A percentile compares a stretch with the other conserved stretches of the same genome.
Conservation (phyloP, 1,284 basidiomycete species). For the Lignosus rhinocerotis region DNA sequence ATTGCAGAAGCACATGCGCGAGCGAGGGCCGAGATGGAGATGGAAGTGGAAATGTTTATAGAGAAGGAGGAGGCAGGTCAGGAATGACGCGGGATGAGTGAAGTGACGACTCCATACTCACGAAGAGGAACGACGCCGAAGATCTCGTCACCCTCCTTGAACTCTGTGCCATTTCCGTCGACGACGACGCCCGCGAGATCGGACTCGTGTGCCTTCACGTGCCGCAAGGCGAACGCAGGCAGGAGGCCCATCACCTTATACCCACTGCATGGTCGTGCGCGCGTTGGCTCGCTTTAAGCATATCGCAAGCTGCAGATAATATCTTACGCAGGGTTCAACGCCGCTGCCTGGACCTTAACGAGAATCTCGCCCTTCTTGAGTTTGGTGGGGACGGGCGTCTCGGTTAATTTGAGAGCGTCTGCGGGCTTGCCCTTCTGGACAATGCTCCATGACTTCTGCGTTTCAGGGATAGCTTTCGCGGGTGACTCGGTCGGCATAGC, state of each 20-base stretch:
- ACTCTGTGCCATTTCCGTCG: constrained; percentile 51
- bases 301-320: background rate
- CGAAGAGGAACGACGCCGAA: constrained; percentile 51
- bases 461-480: constrained; percentile 4
- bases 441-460: constrained; percentile 39
- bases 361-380: constrained; percentile 51
- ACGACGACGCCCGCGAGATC: constrained; percentile 66
- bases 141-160: constrained; percentile 57
- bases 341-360: constrained; percentile 61
- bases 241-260: constrained; percentile 57
- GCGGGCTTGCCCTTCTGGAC: constrained; percentile 39
- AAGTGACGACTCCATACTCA: constrained; percentile 26
- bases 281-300: background rate
- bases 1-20: too few relatives aligned
- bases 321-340: constrained; percentile 65
- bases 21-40: background rate
- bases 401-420: constrained; percentile 45
- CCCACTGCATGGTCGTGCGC: constrained; percentile 37
- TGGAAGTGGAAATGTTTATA: background rate
- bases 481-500: background rate
- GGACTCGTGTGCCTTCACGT: constrained; percentile 55
- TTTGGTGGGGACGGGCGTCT: constrained; percentile 46
- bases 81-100: background rate
- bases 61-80: background rate
- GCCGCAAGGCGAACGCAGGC: constrained; percentile 48